Percentiles rank a stretch among this genome's conserved stretches.
phyloP scores from a whole-genome alignment of 2,329 filamentous ascomycete genomes.

The Daldinia eschscholtzii region DNA sequence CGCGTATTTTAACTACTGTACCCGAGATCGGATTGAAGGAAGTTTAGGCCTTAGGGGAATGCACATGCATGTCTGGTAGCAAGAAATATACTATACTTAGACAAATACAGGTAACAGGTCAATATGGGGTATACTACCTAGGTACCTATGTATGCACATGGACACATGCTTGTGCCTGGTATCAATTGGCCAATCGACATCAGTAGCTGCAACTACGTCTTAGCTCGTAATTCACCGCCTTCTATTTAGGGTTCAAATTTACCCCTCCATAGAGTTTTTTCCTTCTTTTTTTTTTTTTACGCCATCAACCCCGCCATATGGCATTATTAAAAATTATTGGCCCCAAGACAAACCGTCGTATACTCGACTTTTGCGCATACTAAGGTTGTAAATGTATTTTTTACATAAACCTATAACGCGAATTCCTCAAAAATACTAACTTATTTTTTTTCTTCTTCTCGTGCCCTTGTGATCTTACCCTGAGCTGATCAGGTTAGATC shows the following conservation, averaged over 20 bases:
- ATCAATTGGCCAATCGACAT: constrained; percentile 28
- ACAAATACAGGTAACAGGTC: not conserved
- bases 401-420: constrained; percentile 11
- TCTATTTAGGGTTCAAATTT: constrained; percentile 23
- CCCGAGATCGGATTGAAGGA: constrained; percentile 4
- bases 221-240: constrained; percentile 22
- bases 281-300: constrained; percentile 29
- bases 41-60: not conserved
- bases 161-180: not conserved
- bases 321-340: constrained; percentile 36
- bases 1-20: not conserved
- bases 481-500: constrained; percentile 27
- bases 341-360: constrained; percentile 1
- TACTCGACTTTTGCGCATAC: not conserved
- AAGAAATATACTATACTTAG: constrained; percentile 10
- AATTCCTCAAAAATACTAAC: constrained; percentile 20
- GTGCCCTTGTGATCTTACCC: constrained; percentile 28
- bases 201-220: not conserved
- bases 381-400: not conserved
- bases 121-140: not conserved
- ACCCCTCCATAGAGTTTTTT: constrained; percentile 37
- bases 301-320: constrained; percentile 29
- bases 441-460: constrained; percentile 24
- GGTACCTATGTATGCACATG: constrained; percentile 8
- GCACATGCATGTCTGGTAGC: not conserved